Conservation (phyloP, 2,329 filamentous ascomycete species). For the Clonostachys byssicola region DNA sequence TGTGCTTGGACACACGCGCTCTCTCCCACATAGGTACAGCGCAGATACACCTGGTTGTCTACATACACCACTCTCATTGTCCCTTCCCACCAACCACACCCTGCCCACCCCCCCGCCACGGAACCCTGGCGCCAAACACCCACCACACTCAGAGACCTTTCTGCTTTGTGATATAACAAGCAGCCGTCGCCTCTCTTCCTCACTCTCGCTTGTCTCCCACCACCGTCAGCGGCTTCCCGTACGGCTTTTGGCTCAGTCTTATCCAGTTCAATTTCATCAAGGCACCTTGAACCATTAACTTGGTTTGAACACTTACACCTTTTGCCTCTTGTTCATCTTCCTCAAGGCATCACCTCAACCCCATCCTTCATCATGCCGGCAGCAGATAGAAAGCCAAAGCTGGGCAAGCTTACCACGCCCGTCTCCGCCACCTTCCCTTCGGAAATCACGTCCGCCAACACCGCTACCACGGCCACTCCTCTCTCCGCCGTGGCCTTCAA, state of each 20-base stretch:
- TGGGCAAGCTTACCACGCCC: slow-evolving; percentile 58
- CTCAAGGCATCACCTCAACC: not conserved
- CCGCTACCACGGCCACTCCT: slow-evolving; percentile 64
- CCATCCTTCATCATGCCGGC: slow-evolving; percentile 32
- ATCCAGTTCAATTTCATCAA: not conserved
- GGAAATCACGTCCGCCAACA: slow-evolving; percentile 56
- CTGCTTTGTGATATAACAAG: not conserved
- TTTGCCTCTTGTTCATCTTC: not conserved
- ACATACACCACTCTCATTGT: slow-evolving; percentile 1
- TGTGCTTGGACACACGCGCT: too few relatives aligned
- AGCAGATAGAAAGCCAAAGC: slow-evolving; percentile 48
- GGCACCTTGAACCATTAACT: slow-evolving; percentile 2
- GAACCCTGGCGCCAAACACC: slow-evolving; percentile 5
- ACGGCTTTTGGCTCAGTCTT: slow-evolving; percentile 1
- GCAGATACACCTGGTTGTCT: too few relatives aligned
- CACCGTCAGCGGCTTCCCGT: slow-evolving; percentile 1
- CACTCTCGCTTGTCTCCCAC: not conserved
- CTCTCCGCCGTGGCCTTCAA: slow-evolving; percentile 42
- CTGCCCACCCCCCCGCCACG: slow-evolving; percentile 1
- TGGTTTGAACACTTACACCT: not conserved
- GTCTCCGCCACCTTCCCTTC: slow-evolving; percentile 60
- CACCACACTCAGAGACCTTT: not conserved
- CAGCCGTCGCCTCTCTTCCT: not conserved
- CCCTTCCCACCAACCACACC: not conserved
- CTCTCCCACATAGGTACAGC: too few relatives aligned